Conservation (phyloP, 148 eudicot genomes). For the Chenopodium berlandieri region DNA sequence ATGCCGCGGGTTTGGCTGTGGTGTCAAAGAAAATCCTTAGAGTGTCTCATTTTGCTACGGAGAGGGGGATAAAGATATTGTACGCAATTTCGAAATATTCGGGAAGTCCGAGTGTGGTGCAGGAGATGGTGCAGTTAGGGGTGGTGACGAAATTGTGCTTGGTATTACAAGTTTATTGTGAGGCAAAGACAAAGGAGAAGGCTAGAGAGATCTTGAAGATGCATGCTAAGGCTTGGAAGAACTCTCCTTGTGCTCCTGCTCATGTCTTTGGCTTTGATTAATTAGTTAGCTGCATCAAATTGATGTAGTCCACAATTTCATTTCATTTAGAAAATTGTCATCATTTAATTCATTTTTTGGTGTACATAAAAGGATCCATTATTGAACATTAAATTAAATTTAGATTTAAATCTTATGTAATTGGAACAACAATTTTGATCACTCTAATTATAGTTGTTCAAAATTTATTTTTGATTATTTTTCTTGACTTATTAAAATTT, state of each 20-base stretch:
- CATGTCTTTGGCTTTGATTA: slow-evolving; percentile 27
- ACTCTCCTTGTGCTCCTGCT: slow-evolving; percentile 47
- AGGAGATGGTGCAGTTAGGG: slow-evolving; percentile 70
- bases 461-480: too few relatives aligned
- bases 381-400: neutral
- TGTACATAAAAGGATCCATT: neutral
- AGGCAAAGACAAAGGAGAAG: slow-evolving; percentile 61
- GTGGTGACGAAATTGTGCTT: slow-evolving; percentile 67
- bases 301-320: too few relatives aligned
- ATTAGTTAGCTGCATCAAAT: slow-evolving; percentile 1
- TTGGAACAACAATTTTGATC: neutral
- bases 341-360: too few relatives aligned
- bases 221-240: slow-evolving; percentile 62
- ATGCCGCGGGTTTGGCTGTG: slow-evolving; percentile 62
- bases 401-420: neutral
- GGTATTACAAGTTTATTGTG: slow-evolving; percentile 69
- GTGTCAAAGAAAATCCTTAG: slow-evolving; percentile 74
- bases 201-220: slow-evolving; percentile 55
- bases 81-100: slow-evolving; percentile 43
- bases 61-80: slow-evolving; percentile 55
- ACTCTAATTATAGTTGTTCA: neutral
- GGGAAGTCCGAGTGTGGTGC: slow-evolving; percentile 33
- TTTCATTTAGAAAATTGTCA: too few relatives aligned
- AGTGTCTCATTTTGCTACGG: slow-evolving; percentile 54
- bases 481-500: too few relatives aligned